phyloP scores from a whole-genome alignment of 2,329 filamentous ascomycete species.

The Talaromyces sp. region DNA sequence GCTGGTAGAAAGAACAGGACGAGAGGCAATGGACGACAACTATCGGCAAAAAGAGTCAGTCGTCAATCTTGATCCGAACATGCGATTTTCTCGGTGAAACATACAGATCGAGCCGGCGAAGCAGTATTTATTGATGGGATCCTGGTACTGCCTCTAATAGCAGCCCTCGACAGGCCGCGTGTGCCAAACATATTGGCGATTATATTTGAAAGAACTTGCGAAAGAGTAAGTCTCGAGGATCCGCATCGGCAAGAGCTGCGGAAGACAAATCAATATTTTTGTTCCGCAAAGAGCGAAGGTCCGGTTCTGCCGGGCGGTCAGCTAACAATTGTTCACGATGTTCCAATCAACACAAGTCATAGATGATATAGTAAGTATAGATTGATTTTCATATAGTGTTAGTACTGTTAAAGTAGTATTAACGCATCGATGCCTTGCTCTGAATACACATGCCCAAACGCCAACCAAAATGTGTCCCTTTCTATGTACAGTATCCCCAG shows the following conservation, averaged over 20 bases:
- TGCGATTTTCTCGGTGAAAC: background rate
- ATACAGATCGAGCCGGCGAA: constrained; percentile 33
- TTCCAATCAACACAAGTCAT: background rate
- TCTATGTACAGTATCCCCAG: constrained; percentile 33
- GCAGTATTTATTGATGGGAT: constrained; percentile 28
- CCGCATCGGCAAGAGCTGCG: background rate
- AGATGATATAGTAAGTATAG: background rate
- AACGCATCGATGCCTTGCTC: constrained; percentile 4
- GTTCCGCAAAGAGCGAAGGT: constrained; percentile 23
- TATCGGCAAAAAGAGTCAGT: constrained; percentile 24
- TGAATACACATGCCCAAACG: constrained; percentile 28
- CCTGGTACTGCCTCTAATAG: constrained; percentile 39
- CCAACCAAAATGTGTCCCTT: constrained; percentile 25
- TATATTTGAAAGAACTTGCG: constrained; percentile 3
- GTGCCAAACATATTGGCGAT: constrained; percentile 51
- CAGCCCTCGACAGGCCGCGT: constrained; percentile 50
- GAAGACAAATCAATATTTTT: constrained; percentile 17
- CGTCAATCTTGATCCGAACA: background rate
- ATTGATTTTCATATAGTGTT: background rate
- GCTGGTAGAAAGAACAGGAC: constrained; percentile 23
- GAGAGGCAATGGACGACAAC: constrained; percentile 36
- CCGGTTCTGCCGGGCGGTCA: constrained; percentile 37
- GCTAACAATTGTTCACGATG: background rate
- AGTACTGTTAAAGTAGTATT: background rate
- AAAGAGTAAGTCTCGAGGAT: background rate